Base-by-base conservation (phyloP, 495 filamentous ascomycete genomes). In the Penicillium dipodomyicola region DNA sequence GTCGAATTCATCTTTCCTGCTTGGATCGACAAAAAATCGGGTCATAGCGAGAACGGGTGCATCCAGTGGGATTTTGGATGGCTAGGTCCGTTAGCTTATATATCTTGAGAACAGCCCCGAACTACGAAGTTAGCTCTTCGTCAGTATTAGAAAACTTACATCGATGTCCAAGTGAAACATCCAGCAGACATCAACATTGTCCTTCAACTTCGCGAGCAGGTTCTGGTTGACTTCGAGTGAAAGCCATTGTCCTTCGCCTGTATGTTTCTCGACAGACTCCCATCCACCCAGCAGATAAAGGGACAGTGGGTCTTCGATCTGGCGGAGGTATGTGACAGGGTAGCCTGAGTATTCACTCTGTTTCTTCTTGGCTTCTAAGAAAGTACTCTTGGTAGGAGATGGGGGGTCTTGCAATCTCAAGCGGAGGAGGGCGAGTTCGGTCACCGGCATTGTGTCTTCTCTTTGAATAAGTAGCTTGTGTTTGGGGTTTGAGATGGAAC, bases 201-300 rank as follows among this genome's bases (percentile, higher is more conserved):
- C 71, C 32, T 72, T 69, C 17, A 84, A 51, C 46, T 70, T 64
- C 9, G 68, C 67, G 14, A 83, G 57, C 10, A 77, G 37, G 23
- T 61, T 60, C 58, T 81, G 77, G 59, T 80, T 54, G 8, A 41
- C 12, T 20, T 37, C 52, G 12, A 41, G 74, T 23, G 63, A 63
- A 20, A 80, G 68, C 79, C 81, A 84, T n/a, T 73, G n/a, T 5
- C 45, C 45, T 11, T n/a, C 56, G 9, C 57, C 57, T 46, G 61
- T 59, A 56, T 85, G 83, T 19, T 72, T 65, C 2, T 61, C 70
- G 10, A 75, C 66, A 2, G 78, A 80, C 14, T 71, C 69, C 82
- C 82, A 84, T 22, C 73, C 71, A 32, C 80, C 80, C 2, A 78
- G 65, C 15, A 84, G 62, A 50, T 83, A 74, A n/a, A 79, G 57